Conservation (phyloP, 441 rosid species). For the Arabidopsis hybrid region DNA sequence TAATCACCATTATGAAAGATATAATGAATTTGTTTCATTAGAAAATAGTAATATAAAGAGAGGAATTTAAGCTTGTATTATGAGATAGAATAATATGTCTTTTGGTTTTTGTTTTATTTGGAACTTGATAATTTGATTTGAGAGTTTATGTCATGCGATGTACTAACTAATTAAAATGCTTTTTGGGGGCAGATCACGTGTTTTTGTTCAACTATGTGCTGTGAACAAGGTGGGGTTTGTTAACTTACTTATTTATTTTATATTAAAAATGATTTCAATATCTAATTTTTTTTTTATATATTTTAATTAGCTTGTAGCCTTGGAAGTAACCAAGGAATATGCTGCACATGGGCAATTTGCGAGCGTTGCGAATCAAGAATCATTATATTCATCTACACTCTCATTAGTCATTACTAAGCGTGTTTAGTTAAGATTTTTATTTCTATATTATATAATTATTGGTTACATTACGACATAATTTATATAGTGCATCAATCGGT, state of each 20-base stretch:
- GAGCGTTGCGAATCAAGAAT: slow-evolving; percentile 28
- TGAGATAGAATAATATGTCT: slow-evolving; percentile 13
- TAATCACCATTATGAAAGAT: too few relatives aligned
- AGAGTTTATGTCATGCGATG: slow-evolving; percentile 33
- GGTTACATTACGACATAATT: too few relatives aligned
- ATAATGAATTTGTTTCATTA: neutral
- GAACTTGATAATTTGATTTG: slow-evolving; percentile 32
- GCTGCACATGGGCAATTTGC: slow-evolving; percentile 41
- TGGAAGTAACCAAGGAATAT: slow-evolving; percentile 40
- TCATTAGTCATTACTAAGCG: neutral
- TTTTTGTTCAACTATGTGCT: slow-evolving; percentile 49
- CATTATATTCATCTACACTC: slow-evolving; percentile 27
- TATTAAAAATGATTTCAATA: slow-evolving; percentile 5
- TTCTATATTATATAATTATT: too few relatives aligned
- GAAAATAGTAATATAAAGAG: neutral
- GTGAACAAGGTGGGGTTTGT: slow-evolving; percentile 42
- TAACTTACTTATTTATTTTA: neutral
- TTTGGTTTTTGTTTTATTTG: slow-evolving; percentile 24
- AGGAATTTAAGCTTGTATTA: slow-evolving; percentile 25
- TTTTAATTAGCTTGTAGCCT: slow-evolving; percentile 9
- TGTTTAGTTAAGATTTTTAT: too few relatives aligned
- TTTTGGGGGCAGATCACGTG: slow-evolving; percentile 50
- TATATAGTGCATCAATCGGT: too few relatives aligned
- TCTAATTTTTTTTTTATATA: neutral
- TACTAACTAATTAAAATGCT: slow-evolving; percentile 32